phyloP scores from a whole-genome alignment of 2,329 filamentous ascomycete species.

The Penicillium sp. region DNA sequence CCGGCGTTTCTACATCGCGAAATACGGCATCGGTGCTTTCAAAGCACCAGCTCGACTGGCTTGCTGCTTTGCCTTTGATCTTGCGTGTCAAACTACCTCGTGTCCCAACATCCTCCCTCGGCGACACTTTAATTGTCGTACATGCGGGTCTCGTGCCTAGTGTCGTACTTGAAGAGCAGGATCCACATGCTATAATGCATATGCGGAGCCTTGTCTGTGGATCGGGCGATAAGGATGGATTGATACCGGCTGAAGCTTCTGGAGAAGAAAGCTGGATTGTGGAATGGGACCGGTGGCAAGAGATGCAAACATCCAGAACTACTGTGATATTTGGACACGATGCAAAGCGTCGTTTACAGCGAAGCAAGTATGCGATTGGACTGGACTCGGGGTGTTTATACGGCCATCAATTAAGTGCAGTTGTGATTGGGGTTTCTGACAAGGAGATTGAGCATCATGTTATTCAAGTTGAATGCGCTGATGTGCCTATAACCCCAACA shows the following conservation, averaged over 20 bases:
- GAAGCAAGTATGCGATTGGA: constrained; percentile 16
- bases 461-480: constrained; percentile 16
- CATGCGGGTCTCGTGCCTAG: constrained; percentile 18
- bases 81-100: constrained; percentile 14
- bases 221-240: not conserved
- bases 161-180: constrained; percentile 14
- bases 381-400: constrained; percentile 19
- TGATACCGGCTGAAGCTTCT: constrained; percentile 6
- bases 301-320: constrained; percentile 9
- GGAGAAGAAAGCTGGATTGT: constrained; percentile 17
- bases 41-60: constrained; percentile 13
- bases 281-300: constrained; percentile 20
- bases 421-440: constrained; percentile 10
- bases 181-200: constrained; percentile 16
- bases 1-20: not conserved
- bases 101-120: constrained; percentile 1
- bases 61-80: constrained; percentile 17
- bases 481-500: constrained; percentile 10
- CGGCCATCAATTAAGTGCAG: constrained; percentile 15
- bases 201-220: constrained; percentile 12
- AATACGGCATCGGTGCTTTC: constrained; percentile 13
- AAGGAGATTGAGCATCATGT: constrained; percentile 6
- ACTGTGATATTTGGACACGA: constrained; percentile 21
- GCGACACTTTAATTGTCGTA: constrained; percentile 12
- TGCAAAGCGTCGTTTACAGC: constrained; percentile 19